These are phyloP conservation scores for Debaryomycetaceae sp. DNA, from an alignment of 1,139 yeast species.

Conservation along the genomic window DNA sequence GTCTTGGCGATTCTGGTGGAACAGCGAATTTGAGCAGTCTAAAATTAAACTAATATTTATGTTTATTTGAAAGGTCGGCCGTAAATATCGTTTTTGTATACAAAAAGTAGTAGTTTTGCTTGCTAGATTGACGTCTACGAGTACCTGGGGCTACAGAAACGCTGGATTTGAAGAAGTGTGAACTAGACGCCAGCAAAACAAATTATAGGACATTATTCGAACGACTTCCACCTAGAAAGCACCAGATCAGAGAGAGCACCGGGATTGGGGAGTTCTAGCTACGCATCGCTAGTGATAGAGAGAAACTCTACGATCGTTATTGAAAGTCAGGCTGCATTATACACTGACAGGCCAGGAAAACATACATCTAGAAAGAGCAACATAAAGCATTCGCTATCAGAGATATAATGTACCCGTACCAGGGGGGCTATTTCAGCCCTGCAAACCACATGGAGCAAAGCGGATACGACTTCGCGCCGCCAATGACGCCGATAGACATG, in stretches of 20 bases:
- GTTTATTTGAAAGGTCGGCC: not conserved
- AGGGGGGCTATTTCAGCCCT: slow-evolving; percentile 4
- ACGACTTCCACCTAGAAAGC: too few species aligned
- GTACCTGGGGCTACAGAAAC: not conserved
- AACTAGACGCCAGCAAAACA: not conserved
- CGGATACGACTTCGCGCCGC: slow-evolving; percentile 4
- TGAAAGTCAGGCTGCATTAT: too few species aligned
- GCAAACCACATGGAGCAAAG: not conserved
- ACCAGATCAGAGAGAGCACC: too few species aligned
- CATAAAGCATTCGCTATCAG: not conserved
- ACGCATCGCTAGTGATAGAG: too few species aligned
- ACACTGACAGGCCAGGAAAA: too few species aligned
- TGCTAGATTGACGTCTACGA: not conserved
- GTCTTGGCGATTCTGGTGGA: too few species aligned
- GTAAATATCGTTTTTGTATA: slow-evolving; percentile 3
- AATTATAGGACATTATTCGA: too few species aligned
- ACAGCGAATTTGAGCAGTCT: not conserved
- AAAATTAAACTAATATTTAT: not conserved
- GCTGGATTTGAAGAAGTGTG: not conserved
- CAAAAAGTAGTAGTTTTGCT: not conserved
- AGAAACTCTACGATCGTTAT: too few species aligned
- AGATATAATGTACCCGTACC: slow-evolving; percentile 5
- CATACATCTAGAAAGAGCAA: not conserved
- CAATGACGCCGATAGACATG: slow-evolving; percentile 48
- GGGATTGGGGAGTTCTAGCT: too few species aligned